phyloP scores from a whole-genome alignment of 2,329 filamentous ascomycete species.

The Claviceps pazoutovae region DNA sequence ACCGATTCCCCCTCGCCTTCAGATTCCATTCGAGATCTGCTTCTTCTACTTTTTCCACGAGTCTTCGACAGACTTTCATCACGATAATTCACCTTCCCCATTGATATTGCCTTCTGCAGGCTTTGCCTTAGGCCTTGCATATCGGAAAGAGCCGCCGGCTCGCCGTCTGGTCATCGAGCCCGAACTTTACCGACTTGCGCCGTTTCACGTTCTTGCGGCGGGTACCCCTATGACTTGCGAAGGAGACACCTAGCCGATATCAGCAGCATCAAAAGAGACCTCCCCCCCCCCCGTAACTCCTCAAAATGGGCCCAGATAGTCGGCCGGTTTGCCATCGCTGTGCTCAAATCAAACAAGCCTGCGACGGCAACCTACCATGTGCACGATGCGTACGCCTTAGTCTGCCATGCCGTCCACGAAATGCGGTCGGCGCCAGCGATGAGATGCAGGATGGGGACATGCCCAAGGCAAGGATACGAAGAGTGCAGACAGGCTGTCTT shows the following conservation, averaged over 20 bases:
- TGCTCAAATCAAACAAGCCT: constrained; percentile 23
- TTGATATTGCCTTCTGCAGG: neutral
- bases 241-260: neutral
- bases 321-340: constrained; percentile 21
- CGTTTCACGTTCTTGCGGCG: neutral
- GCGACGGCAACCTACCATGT: constrained; percentile 20
- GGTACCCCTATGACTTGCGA: neutral
- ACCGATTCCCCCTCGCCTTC: neutral
- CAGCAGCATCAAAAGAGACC: neutral
- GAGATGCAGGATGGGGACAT: constrained; percentile 8
- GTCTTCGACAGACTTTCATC: neutral
- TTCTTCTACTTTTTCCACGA: neutral
- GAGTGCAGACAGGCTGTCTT: constrained; percentile 26
- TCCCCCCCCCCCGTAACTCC: neutral
- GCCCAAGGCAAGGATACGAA: constrained; percentile 20
- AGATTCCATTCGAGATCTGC: neutral
- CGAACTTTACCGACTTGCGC: neutral
- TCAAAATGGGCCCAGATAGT: constrained; percentile 15
- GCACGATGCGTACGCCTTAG: constrained; percentile 19
- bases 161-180: neutral
- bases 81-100: neutral
- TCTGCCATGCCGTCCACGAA: constrained; percentile 18
- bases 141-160: neutral
- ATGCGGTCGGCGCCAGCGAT: constrained; percentile 7
- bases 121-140: too few species aligned